These are phyloP conservation scores for Quambalaria eucalypti DNA, from an alignment of 1,284 basidiomycete species.

Conservation along the genomic window DNA sequence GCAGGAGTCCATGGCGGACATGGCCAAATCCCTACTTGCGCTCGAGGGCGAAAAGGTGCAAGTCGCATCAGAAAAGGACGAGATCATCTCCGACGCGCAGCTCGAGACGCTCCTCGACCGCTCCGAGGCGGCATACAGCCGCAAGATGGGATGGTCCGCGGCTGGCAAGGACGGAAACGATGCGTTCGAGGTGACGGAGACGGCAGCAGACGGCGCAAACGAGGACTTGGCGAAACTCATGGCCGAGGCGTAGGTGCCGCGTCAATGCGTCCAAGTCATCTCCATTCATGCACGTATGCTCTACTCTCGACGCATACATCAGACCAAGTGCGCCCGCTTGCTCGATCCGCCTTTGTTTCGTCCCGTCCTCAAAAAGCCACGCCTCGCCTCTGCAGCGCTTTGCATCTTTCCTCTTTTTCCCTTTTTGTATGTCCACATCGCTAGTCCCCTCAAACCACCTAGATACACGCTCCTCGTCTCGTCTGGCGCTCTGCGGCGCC, in stretches of 20 bases:
- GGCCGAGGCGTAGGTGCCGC: conserved; percentile 9
- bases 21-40: conserved; percentile 68
- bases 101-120: conserved; percentile 73
- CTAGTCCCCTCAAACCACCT: too few species aligned
- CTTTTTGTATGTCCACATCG: too few species aligned
- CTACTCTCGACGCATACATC: too few species aligned
- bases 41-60: conserved; percentile 82
- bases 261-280: too few species aligned
- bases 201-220: conserved; percentile 60
- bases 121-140: conserved; percentile 65
- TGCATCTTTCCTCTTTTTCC: too few species aligned
- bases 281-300: too few species aligned
- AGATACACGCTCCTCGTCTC: too few species aligned
- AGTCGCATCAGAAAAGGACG: conserved; percentile 67
- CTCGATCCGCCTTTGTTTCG: too few species aligned
- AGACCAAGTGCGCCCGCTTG: too few species aligned
- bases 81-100: conserved; percentile 69
- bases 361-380: too few species aligned
- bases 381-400: too few species aligned
- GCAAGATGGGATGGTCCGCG: conserved; percentile 66
- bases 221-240: conserved; percentile 59
- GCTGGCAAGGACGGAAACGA: conserved; percentile 16
- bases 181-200: conserved; percentile 75
- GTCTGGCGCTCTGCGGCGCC: too few species aligned
- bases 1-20: conserved; percentile 34